phyloP scores from a whole-genome alignment of 2,329 filamentous ascomycete genomes.

The Fusarium albidum region DNA sequence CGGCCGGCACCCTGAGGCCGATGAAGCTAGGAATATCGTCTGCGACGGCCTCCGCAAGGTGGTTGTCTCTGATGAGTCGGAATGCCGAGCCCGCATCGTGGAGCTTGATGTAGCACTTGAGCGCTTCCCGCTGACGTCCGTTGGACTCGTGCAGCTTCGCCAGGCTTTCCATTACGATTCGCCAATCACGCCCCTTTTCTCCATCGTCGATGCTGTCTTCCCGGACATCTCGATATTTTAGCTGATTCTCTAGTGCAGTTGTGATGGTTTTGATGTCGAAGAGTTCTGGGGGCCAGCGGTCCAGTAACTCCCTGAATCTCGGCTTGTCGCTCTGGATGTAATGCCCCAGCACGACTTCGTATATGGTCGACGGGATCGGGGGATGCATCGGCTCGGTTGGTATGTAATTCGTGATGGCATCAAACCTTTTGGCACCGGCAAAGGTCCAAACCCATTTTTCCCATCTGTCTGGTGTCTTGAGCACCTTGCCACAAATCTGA shows the following conservation, averaged over 20 bases:
- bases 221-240: slow-evolving; percentile 77
- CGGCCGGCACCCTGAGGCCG: slow-evolving; percentile 80
- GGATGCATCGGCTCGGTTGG: slow-evolving; percentile 80
- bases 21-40: slow-evolving; percentile 94
- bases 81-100: slow-evolving; percentile 94
- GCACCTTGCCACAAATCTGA: slow-evolving; percentile 80
- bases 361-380: slow-evolving; percentile 81
- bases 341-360: slow-evolving; percentile 88
- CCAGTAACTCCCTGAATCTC: slow-evolving; percentile 79
- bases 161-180: slow-evolving; percentile 84
- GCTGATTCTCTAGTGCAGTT: slow-evolving; percentile 80
- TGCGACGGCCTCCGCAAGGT: slow-evolving; percentile 86
- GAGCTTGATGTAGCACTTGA: slow-evolving; percentile 87
- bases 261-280: slow-evolving; percentile 83
- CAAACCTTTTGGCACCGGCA: slow-evolving; percentile 83
- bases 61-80: slow-evolving; percentile 83
- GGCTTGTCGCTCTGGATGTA: slow-evolving; percentile 83
- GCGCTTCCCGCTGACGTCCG: slow-evolving; percentile 81
- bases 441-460: slow-evolving; percentile 97
- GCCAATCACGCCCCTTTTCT: slow-evolving; percentile 81
- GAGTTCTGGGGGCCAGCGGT: slow-evolving; percentile 83
- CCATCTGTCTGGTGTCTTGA: slow-evolving; percentile 83
- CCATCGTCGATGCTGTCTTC: slow-evolving; percentile 81
- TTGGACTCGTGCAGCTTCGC: slow-evolving; percentile 85
- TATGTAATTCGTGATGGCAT: slow-evolving; percentile 87